These are phyloP conservation scores for Entomortierella chlamydospora DNA, from an alignment of 192 early-diverging fungal genomes.

Conservation along the genomic window DNA sequence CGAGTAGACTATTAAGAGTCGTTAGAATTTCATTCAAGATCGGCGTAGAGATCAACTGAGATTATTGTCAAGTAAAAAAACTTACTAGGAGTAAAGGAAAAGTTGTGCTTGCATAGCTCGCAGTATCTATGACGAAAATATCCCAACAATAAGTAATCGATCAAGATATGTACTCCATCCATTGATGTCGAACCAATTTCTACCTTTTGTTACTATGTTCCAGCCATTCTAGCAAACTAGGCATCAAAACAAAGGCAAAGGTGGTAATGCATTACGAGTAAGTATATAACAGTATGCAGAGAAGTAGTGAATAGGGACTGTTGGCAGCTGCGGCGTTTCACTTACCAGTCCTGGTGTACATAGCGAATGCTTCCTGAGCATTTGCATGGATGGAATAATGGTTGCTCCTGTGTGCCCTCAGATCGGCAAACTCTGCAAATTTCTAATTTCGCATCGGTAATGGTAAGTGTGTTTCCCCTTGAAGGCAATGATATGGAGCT, in stretches of 20 bases:
- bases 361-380: slow-evolving; percentile 95
- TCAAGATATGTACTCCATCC: too few species aligned
- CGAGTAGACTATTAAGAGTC: slow-evolving; percentile 63
- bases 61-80: too few species aligned
- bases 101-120: slow-evolving; percentile 91
- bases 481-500: too few species aligned
- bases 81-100: slow-evolving; percentile 86
- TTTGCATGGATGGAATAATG: slow-evolving; percentile 93
- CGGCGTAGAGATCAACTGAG: too few species aligned
- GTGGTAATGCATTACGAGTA: too few species aligned
- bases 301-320: background rate
- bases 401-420: slow-evolving; percentile 82
- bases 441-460: slow-evolving; percentile 34
- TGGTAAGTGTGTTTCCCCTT: background rate
- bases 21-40: background rate
- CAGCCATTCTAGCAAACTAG: slow-evolving; percentile 86
- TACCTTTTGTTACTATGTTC: slow-evolving; percentile 83
- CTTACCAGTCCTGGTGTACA: slow-evolving; percentile 91
- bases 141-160: too few species aligned
- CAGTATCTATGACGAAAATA: slow-evolving; percentile 65
- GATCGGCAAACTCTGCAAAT: slow-evolving; percentile 88
- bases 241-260: too few species aligned
- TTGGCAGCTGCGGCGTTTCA: background rate
- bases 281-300: background rate
- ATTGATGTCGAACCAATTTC: background rate